Conservation (phyloP, 129 eudicot genomes). For the Pittosporum tobira region DNA sequence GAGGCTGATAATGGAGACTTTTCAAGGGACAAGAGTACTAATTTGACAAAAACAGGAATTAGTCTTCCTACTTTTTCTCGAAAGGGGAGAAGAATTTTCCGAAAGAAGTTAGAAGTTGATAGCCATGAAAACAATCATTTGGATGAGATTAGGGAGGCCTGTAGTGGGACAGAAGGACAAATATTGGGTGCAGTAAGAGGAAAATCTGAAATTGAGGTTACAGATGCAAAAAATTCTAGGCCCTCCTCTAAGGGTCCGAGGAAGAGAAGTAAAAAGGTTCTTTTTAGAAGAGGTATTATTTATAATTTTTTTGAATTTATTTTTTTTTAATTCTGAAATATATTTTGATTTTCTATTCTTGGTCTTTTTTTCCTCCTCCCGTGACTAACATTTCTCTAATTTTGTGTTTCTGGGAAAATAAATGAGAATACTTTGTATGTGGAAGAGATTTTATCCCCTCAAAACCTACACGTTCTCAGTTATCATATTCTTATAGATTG, state of each 20-base stretch:
- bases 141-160: slow-evolving; percentile 39
- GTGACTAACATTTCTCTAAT: not conserved
- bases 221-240: slow-evolving; percentile 21
- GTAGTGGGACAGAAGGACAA: slow-evolving; percentile 40
- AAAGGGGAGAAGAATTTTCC: slow-evolving; percentile 33
- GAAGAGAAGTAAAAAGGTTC: slow-evolving; percentile 37
- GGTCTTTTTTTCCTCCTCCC: not conserved
- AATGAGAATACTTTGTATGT: no score
- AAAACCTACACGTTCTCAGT: not conserved
- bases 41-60: slow-evolving; percentile 15
- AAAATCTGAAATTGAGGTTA: slow-evolving; percentile 18
- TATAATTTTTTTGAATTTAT: no score
- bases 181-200: slow-evolving; percentile 17
- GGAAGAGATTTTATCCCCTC: no score
- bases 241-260: slow-evolving; percentile 35
- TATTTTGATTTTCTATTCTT: not conserved
- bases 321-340: not conserved
- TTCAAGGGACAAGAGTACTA: slow-evolving; percentile 3
- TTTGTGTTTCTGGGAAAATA: no score
- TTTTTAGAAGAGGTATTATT: slow-evolving; percentile 40
- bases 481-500: not conserved
- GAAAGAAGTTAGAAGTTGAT: slow-evolving; percentile 30
- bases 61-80: slow-evolving; percentile 17
- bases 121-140: not conserved
- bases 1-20: slow-evolving; percentile 29